Evolutionary conservation across 1,284 basidiomycete genomes (phyloP), one percentile per base, ranked within the genome.

Genomic region (Trichosporon asahii): DNA sequence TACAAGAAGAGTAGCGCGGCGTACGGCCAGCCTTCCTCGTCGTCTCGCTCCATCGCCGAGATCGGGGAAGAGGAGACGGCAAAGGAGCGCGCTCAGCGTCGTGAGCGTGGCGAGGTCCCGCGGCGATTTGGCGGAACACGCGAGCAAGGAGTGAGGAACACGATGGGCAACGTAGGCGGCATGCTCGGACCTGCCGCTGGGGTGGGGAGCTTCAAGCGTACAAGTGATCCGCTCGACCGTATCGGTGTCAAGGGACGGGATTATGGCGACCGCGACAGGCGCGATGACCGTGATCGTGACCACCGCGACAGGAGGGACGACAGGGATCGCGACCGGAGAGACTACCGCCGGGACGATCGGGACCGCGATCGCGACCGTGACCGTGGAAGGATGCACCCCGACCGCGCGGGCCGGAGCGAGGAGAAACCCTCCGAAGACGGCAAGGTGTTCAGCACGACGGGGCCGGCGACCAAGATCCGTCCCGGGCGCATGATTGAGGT

Each of bases 401-500:
- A 67, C 21, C 53, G 46, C 53, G 12, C 68, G 61, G 27, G 15
- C 2, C 29, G 27, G 14, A 33, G 60, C 71, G 49, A 63, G 27
- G 65, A 63, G 15, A 61, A 37, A 65, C 35, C 23, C 25, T 40
- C 40, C n/a, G 68, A 66, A 64, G 9, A 66, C 69, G 11, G 70
- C 74, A 23, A 61, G 74, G 53, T 35, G 66, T 25, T 25, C 29
- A 31, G 12, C 12, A n/a, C 8, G 27, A 61, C 57, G 57, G 57
- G 57, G 29, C 57, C 72, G 6, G 66, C 71, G 60, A 66, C 70
- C 27, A 66, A 46, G 37, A 60, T 69, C 15, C 69, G 74, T 23
- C 68, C 73, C 31, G 74, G 75, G 70, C 73, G 82, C 6, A 79
- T 87, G 79, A 87, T 87, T 70, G 86, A 98, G 89, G 89, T 98